These are phyloP conservation scores for Didymella sp. DNA, from an alignment of 2,329 filamentous ascomycete species.

Conservation along the genomic window DNA sequence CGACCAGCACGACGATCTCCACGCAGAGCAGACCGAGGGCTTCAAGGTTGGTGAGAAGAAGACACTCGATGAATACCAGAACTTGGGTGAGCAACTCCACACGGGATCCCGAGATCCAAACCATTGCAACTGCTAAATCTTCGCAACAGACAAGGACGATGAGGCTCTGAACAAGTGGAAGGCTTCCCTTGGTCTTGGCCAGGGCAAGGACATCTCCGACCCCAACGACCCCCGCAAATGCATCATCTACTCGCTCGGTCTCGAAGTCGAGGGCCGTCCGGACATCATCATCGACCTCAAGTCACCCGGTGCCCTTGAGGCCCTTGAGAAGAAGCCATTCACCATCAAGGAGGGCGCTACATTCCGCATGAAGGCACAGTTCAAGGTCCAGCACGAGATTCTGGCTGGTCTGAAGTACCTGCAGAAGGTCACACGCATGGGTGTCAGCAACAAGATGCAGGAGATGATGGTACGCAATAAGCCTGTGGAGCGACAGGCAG, in stretches of 20 bases:
- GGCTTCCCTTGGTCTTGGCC: constrained; percentile 86
- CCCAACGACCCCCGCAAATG: constrained; percentile 83
- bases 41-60: constrained; percentile 99
- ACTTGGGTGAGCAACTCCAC: constrained; percentile 76
- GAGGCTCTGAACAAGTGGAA: constrained; percentile 98
- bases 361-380: constrained; percentile 93
- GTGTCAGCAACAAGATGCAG: constrained; percentile 87
- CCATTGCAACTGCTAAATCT: constrained; percentile 5
- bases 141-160: constrained; percentile 69
- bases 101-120: background rate
- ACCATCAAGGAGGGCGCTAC: constrained; percentile 94
- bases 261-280: constrained; percentile 80
- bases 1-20: constrained; percentile 74
- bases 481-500: background rate
- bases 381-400: constrained; percentile 97
- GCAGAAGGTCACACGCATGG: constrained; percentile 90
- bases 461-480: constrained; percentile 85
- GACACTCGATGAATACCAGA: constrained; percentile 90
- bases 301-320: constrained; percentile 72
- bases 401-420: constrained; percentile 95
- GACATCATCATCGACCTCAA: constrained; percentile 92
- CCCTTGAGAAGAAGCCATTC: constrained; percentile 91
- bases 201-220: constrained; percentile 59
- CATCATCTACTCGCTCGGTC: constrained; percentile 89
- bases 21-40: constrained; percentile 87